Conservation (phyloP, 2,329 filamentous ascomycete species). For the Tricladium varicosporioides region DNA sequence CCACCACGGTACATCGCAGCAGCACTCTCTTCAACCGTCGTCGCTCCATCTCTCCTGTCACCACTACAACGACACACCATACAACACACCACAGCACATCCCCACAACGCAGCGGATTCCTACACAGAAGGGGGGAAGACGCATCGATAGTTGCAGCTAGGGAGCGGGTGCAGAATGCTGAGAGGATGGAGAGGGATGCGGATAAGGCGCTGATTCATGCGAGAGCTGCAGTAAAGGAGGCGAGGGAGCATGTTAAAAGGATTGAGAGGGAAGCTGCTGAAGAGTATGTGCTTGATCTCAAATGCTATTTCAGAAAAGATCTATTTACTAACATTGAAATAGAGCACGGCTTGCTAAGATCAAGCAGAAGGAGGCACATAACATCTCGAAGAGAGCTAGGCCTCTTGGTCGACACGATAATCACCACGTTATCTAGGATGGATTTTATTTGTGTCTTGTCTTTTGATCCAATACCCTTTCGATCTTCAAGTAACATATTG, state of each 20-base stretch:
- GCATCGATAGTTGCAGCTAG: slow-evolving; percentile 60
- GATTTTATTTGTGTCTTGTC: no score
- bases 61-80: slow-evolving; percentile 25
- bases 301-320: background rate
- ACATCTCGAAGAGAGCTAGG: slow-evolving; percentile 67
- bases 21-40: slow-evolving; percentile 36
- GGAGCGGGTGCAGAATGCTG: slow-evolving; percentile 60
- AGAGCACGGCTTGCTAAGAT: slow-evolving; percentile 60
- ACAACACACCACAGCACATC: slow-evolving; percentile 26
- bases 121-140: slow-evolving; percentile 50
- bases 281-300: slow-evolving; percentile 37
- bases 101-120: slow-evolving; percentile 35
- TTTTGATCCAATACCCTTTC: no score
- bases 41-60: slow-evolving; percentile 33
- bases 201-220: slow-evolving; percentile 61
- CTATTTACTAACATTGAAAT: background rate
- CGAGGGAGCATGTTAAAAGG: slow-evolving; percentile 59
- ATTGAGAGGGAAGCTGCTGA: slow-evolving; percentile 65
- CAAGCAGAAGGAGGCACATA: slow-evolving; percentile 63
- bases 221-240: slow-evolving; percentile 57
- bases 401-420: slow-evolving; percentile 52
- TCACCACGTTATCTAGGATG: no score
- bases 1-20: background rate
- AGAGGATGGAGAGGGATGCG: slow-evolving; percentile 62
- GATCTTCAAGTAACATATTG: no score